Conservation (phyloP, 1,139 yeast species). For the Entelexis sorbosivorans region DNA sequence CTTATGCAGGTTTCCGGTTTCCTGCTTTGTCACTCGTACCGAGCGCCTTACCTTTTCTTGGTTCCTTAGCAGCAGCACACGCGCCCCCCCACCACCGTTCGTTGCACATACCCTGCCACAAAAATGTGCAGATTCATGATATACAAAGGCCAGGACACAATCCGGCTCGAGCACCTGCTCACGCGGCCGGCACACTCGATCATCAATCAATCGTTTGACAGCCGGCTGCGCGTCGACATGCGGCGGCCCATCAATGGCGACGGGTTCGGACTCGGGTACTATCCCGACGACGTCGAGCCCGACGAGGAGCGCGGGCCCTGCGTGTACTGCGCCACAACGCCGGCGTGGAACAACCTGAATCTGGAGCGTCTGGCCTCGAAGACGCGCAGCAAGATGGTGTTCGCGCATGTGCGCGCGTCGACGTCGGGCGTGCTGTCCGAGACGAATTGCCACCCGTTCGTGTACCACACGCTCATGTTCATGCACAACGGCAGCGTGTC, state of each 20-base stretch:
- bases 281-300: slow-evolving; percentile 40
- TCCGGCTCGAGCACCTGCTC: slow-evolving; percentile 70
- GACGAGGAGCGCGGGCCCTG: slow-evolving; percentile 58
- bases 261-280: slow-evolving; percentile 96
- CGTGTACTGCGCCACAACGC: slow-evolving; percentile 79
- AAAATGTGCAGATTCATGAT: slow-evolving; percentile 49
- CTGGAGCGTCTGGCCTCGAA: slow-evolving; percentile 75
- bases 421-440: slow-evolving; percentile 90
- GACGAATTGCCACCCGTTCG: slow-evolving; percentile 90
- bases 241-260: slow-evolving; percentile 92
- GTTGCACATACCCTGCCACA: too few relatives aligned
- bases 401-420: slow-evolving; percentile 93
- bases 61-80: too few relatives aligned
- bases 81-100: too few relatives aligned
- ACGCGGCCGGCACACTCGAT: slow-evolving; percentile 96
- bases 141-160: slow-evolving; percentile 63
- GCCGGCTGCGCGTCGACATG: slow-evolving; percentile 74
- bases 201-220: slow-evolving; percentile 89
- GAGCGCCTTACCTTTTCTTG: too few relatives aligned
- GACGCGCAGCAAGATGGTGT: slow-evolving; percentile 71
- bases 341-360: slow-evolving; percentile 92
- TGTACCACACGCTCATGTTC: slow-evolving; percentile 76
- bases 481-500: slow-evolving; percentile 96
- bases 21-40: too few relatives aligned
- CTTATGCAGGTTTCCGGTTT: too few relatives aligned